Evolutionary conservation across 2,329 filamentous ascomycete genomes (phyloP), one percentile per base, ranked within the genome.

Genomic region (Nigrospora osmanthi): DNA sequence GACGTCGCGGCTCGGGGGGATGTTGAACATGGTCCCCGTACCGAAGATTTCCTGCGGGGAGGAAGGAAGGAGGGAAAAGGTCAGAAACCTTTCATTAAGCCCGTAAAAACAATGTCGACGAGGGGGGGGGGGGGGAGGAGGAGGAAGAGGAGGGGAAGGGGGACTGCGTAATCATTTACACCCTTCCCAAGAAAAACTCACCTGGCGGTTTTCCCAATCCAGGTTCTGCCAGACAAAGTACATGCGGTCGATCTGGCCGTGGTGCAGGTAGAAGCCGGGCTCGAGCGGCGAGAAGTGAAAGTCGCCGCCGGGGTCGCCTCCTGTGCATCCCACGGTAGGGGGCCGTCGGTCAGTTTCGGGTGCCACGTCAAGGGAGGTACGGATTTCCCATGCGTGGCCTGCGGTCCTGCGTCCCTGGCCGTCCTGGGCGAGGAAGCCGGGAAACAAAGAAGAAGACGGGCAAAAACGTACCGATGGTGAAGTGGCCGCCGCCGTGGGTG

Each of bases 141-240:
- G n/a, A n/a, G n/a, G n/a, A n/a, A n/a, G n/a, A n/a, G n/a, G n/a
- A n/a, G n/a, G n/a, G n/a, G n/a, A n/a, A n/a, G n/a, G n/a, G n/a
- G n/a, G n/a, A n/a, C n/a, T n/a, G n/a, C n/a, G n/a, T n/a, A n/a
- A n/a, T n/a, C n/a, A n/a, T n/a, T n/a, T n/a, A n/a, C n/a, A n/a
- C n/a, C n/a, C n/a, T n/a, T n/a, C n/a, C n/a, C n/a, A n/a, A n/a
- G n/a, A n/a, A n/a, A n/a, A 31, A 37, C 56, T 45, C 46, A 59
- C 64, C 62, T 60, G 60, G 50, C 66, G 49, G 36, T 64, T 57
- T 36, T 57, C 56, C 57, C 59, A 64, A 51, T 72, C 64, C 17
- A 69, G 63, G 45, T 69, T 70, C 57, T 73, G 70, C 70, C 70
- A 74, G 50, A 73, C 67, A 55, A 67, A 72, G 55, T 69, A 72